These are phyloP conservation scores for Russula abietina DNA, from an alignment of 768 basidiomycete genomes.

Conservation along the genomic window DNA sequence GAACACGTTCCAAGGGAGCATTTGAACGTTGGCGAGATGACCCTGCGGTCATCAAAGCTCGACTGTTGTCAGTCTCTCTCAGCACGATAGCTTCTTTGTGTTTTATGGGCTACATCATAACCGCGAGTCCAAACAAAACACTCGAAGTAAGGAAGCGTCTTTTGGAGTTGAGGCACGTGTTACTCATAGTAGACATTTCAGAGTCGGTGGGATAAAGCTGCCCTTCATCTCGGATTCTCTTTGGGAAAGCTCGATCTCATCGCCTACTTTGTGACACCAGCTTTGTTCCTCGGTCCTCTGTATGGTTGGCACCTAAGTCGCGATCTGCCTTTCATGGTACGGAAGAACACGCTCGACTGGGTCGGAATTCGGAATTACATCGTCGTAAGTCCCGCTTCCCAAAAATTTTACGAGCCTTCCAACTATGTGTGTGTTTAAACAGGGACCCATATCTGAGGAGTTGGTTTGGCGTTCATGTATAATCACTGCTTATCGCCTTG, in stretches of 20 bases:
- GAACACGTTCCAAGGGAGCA: slow-evolving; percentile 31
- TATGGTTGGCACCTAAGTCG: slow-evolving; percentile 46
- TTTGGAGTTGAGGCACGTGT: background rate
- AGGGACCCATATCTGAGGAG: slow-evolving; percentile 93
- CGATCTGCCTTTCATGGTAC: slow-evolving; percentile 49
- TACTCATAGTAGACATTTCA: background rate
- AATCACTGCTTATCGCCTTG: slow-evolving; percentile 64
- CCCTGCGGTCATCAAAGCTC: slow-evolving; percentile 74
- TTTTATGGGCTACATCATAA: slow-evolving; percentile 44
- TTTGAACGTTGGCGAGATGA: slow-evolving; percentile 71
- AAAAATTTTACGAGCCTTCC: background rate
- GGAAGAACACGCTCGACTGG: slow-evolving; percentile 42
- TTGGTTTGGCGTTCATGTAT: slow-evolving; percentile 85
- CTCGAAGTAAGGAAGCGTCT: slow-evolving; percentile 23
- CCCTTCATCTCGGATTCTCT: slow-evolving; percentile 24
- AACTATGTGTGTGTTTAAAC: background rate
- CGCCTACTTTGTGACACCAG: slow-evolving; percentile 62
- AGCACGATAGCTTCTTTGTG: slow-evolving; percentile 57
- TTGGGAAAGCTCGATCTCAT: slow-evolving; percentile 28
- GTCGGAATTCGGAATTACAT: slow-evolving; percentile 68
- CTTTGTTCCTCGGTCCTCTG: slow-evolving; percentile 74
- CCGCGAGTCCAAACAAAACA: slow-evolving; percentile 26
- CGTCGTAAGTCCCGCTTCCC: slow-evolving; percentile 34
- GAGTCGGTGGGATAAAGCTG: slow-evolving; percentile 26
- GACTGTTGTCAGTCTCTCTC: slow-evolving; percentile 59